These are phyloP conservation scores for Penicillium silybi DNA, from an alignment of 495 filamentous ascomycete species.

Conservation along the genomic window DNA sequence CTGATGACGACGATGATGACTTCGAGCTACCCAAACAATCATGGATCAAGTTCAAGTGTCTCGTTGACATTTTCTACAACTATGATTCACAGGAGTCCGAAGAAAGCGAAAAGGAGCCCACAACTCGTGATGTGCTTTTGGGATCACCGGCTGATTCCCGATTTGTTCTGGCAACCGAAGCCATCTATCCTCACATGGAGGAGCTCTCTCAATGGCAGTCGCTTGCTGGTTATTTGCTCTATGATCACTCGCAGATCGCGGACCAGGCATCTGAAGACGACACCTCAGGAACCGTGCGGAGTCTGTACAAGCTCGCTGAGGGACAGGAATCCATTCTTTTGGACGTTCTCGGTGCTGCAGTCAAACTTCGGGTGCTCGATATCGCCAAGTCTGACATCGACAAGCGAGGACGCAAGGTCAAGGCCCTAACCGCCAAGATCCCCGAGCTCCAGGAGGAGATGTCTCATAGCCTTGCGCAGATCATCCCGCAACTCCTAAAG, in stretches of 20 bases:
- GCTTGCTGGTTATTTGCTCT: constrained; percentile 83
- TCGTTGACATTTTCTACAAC: constrained; percentile 74
- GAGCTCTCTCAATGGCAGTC: constrained; percentile 84
- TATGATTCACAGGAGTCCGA: constrained; percentile 63
- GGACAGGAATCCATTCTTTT: constrained; percentile 81
- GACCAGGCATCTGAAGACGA: constrained; percentile 51
- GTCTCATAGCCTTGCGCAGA: constrained; percentile 65
- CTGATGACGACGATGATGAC: constrained; percentile 64
- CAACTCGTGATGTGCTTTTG: constrained; percentile 32
- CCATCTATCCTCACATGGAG: constrained; percentile 73
- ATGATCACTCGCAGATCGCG: constrained; percentile 70
- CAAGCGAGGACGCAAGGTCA: constrained; percentile 59
- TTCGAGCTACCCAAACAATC: constrained; percentile 67
- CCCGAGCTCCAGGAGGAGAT: constrained; percentile 67
- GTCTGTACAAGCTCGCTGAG: constrained; percentile 66
- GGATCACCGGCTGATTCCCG: constrained; percentile 63
- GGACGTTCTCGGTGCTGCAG: constrained; percentile 76
- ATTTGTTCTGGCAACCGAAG: constrained; percentile 78
- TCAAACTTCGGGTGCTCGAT: constrained; percentile 61
- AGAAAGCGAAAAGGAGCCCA: constrained; percentile 31
- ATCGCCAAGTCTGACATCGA: constrained; percentile 53
- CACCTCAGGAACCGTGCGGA: constrained; percentile 51
- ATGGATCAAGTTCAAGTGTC: constrained; percentile 89
- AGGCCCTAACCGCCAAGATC: constrained; percentile 56
- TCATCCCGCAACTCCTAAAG: constrained; percentile 81